These are phyloP conservation scores for Liquidambar formosana DNA, from an alignment of 164 flowering plant species.

Conservation along the genomic window DNA sequence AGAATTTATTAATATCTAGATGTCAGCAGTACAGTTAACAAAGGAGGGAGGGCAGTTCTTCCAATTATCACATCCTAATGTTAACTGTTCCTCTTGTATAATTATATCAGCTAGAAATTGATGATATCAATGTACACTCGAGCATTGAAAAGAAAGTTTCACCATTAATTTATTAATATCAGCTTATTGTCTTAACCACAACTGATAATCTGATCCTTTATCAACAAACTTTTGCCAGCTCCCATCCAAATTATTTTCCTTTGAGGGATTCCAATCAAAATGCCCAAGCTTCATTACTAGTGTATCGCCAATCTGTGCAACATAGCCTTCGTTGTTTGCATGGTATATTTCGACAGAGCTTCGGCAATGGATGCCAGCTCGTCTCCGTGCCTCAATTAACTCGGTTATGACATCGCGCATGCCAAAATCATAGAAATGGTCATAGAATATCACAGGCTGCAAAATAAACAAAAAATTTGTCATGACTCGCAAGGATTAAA, in stretches of 20 bases:
- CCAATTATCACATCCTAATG: too few species aligned
- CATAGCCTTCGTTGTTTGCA: conserved; percentile 58
- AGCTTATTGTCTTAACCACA: conserved; percentile 53
- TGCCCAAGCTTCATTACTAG: conserved; percentile 62
- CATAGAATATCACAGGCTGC: conserved; percentile 66
- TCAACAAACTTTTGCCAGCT: conserved; percentile 64
- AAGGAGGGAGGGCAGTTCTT: too few species aligned
- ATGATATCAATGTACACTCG: too few species aligned
- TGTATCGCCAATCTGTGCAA: conserved; percentile 52
- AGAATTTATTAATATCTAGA: too few species aligned
- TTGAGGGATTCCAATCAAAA: conserved; percentile 62
- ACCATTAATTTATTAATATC: too few species aligned
- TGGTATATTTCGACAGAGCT: conserved; percentile 58
- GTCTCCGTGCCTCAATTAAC: conserved; percentile 47
- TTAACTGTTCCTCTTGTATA: too few species aligned
- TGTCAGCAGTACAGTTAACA: too few species aligned
- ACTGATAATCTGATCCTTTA: conserved; percentile 54
- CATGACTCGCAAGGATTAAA: background rate
- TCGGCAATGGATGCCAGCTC: conserved; percentile 57
- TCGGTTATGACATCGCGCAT: conserved; percentile 50
- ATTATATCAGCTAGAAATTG: too few species aligned
- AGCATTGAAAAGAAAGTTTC: too few species aligned
- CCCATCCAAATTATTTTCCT: conserved; percentile 56
- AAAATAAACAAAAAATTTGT: conserved; percentile 3
- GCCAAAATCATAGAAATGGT: conserved; percentile 69